These are phyloP conservation scores for Solanum commersonii DNA, from an alignment of 257 asterid genomes.

Conservation along the genomic window DNA sequence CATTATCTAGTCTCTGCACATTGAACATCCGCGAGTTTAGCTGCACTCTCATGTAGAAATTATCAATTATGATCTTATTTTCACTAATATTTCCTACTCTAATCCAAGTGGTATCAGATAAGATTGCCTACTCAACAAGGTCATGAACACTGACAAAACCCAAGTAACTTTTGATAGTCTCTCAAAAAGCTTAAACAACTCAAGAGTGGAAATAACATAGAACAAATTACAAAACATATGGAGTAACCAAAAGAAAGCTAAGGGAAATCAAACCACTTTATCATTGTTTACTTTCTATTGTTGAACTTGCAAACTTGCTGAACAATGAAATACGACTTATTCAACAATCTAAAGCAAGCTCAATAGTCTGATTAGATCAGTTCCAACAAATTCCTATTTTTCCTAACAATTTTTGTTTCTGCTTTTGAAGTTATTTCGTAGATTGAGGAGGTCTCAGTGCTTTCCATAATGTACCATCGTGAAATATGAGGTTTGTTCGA, in stretches of 20 bases:
- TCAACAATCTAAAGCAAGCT: neutral
- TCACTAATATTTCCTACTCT: neutral
- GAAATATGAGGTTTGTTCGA: slow-evolving; percentile 48
- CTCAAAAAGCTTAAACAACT: neutral
- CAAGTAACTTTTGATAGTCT: neutral
- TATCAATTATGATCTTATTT: neutral
- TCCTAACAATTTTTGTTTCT: neutral
- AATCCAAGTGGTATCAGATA: neutral
- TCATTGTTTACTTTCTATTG: neutral
- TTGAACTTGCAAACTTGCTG: neutral
- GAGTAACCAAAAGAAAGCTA: neutral
- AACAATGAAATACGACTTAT: neutral
- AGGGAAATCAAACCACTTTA: neutral
- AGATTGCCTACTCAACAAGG: neutral
- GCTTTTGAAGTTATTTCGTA: neutral
- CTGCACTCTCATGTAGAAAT: neutral
- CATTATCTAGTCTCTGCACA: slow-evolving; percentile 61
- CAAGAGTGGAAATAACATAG: neutral
- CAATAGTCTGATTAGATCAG: neutral
- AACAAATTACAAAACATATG: neutral
- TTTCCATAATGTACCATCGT: slow-evolving; percentile 39
- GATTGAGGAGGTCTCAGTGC: neutral
- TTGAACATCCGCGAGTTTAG: neutral
- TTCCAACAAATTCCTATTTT: neutral
- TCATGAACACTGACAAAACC: neutral